Conservation (phyloP, 805 yeast species). For the Sporopachydermia lactativora region DNA sequence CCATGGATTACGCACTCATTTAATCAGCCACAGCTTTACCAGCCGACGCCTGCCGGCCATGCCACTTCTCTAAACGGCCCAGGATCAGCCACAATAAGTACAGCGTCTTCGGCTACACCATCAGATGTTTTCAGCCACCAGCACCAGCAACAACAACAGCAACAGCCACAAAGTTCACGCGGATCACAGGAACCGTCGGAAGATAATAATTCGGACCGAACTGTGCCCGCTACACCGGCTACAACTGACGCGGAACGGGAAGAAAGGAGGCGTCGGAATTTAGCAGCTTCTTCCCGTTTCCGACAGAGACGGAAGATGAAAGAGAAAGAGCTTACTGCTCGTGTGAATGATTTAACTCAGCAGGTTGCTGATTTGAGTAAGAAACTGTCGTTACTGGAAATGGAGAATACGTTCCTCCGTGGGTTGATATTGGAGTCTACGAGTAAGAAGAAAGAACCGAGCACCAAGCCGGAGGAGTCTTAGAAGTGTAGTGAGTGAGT, state of each 20-base stretch:
- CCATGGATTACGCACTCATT: no score
- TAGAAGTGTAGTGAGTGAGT: no score
- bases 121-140: no score
- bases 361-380: neutral
- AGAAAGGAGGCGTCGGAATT: neutral
- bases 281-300: neutral
- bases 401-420: neutral
- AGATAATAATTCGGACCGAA: neutral
- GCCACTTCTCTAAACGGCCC: no score
- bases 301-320: neutral
- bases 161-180: no score
- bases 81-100: no score
- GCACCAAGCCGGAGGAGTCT: no score
- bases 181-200: neutral
- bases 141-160: no score
- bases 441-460: no score
- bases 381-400: neutral
- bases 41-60: no score
- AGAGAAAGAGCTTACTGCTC: neutral
- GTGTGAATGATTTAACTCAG: neutral
- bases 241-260: neutral
- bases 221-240: neutral
- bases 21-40: no score
- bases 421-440: neutral
- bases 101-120: no score